phyloP scores from a whole-genome alignment of 2,329 filamentous ascomycete genomes.

The Trichoderma sp. region DNA sequence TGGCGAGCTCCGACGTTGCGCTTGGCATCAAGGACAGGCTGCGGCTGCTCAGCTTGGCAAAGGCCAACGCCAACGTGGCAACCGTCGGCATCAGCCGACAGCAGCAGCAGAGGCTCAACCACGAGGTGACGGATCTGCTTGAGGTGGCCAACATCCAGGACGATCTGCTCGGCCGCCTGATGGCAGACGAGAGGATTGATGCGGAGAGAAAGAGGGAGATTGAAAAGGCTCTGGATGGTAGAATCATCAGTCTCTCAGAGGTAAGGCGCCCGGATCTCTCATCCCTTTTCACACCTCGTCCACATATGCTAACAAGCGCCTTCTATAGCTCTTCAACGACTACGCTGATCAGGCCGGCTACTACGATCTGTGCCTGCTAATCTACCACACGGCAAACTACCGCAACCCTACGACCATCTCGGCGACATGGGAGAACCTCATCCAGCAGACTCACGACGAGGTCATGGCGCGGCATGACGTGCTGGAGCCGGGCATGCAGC shows the following conservation, averaged over 20 bases:
- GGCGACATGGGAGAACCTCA: conserved; percentile 80
- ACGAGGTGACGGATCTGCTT: conserved; percentile 81
- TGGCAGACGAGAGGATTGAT: conserved; percentile 69
- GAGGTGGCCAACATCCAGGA: conserved; percentile 96
- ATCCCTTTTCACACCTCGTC: not conserved
- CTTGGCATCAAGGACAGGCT: conserved; percentile 84
- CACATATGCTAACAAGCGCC: conserved; percentile 30
- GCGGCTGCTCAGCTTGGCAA: conserved; percentile 84
- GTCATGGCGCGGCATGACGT: conserved; percentile 49
- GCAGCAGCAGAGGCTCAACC: conserved; percentile 80
- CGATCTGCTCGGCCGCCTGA: conserved; percentile 79
- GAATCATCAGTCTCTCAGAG: conserved; percentile 72
- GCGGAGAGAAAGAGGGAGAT: conserved; percentile 66
- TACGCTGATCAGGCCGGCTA: conserved; percentile 91
- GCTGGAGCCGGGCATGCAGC: conserved; percentile 45
- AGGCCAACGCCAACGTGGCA: conserved; percentile 86
- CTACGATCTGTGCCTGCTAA: conserved; percentile 88
- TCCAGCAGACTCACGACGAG: conserved; percentile 70
- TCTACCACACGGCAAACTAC: conserved; percentile 90
- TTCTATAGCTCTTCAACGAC: conserved; percentile 77
- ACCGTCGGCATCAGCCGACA: conserved; percentile 76
- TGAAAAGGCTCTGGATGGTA: conserved; percentile 70
- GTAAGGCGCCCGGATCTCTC: conserved; percentile 53
- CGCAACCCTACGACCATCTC: conserved; percentile 83
- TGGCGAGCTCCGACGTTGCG: conserved; percentile 80